These are phyloP conservation scores for Camelina sativa DNA, from an alignment of 345 rosid species.

Conservation along the genomic window DNA sequence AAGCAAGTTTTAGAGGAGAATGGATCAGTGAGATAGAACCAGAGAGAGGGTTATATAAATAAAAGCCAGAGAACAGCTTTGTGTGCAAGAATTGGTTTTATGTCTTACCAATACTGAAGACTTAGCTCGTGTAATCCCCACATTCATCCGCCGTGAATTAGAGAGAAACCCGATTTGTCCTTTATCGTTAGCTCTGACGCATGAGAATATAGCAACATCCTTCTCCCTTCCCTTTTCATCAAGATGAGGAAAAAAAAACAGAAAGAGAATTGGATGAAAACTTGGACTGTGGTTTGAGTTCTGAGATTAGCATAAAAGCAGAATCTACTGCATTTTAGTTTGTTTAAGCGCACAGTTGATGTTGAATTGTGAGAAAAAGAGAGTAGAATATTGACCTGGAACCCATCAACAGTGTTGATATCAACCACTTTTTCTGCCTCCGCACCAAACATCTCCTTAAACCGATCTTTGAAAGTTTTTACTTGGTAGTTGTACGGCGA, in stretches of 20 bases:
- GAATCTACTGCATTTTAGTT: neutral
- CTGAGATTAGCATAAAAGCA: slow-evolving; percentile 1
- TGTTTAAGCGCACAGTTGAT: neutral
- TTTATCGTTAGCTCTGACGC: slow-evolving; percentile 80
- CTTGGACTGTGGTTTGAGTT: slow-evolving; percentile 1
- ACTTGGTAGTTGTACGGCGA: slow-evolving; percentile 94
- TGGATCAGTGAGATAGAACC: slow-evolving; percentile 2
- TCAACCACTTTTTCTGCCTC: slow-evolving; percentile 78
- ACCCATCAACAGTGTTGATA: slow-evolving; percentile 92
- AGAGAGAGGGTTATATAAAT: neutral
- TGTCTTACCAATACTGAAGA: slow-evolving; percentile 82
- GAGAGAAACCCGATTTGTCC: slow-evolving; percentile 82
- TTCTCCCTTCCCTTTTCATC: slow-evolving; percentile 87
- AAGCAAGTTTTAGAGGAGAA: slow-evolving; percentile 26
- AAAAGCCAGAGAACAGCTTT: neutral
- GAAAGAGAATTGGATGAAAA: slow-evolving; percentile 13
- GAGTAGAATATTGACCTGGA: slow-evolving; percentile 68
- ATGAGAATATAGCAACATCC: slow-evolving; percentile 91
- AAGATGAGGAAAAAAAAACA: slow-evolving; percentile 15
- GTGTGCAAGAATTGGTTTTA: neutral
- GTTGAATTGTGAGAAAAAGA: slow-evolving; percentile 1
- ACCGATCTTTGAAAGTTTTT: slow-evolving; percentile 80
- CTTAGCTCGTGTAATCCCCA: slow-evolving; percentile 92
- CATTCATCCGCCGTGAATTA: slow-evolving; percentile 92
- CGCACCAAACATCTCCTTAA: slow-evolving; percentile 72